A percentile compares a stretch with the other conserved stretches of the same genome.
Evolutionary conservation across 208 protist species (phyloP).

Genomic region (Trypanosoma avium): DNA sequence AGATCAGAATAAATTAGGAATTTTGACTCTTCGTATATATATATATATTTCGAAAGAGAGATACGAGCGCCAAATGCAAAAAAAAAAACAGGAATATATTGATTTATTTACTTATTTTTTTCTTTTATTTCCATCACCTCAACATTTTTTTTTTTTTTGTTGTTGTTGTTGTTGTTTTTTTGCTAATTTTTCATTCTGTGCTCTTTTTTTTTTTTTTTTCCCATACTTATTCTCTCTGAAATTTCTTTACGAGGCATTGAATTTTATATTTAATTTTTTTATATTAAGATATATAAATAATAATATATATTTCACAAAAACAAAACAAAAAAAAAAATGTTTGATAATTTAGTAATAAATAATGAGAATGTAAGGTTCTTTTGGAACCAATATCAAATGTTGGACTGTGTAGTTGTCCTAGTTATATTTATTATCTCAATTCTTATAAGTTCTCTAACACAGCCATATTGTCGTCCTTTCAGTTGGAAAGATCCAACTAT

Average conservation of each 20-base stretch:
- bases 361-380: neutral
- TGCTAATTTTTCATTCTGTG: too few species aligned
- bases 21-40: too few species aligned
- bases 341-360: neutral
- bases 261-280: neutral
- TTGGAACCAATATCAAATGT: constrained; percentile 44
- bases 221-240: neutral
- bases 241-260: neutral
- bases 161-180: neutral
- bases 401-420: constrained; percentile 44
- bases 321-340: neutral
- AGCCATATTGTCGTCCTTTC: constrained; percentile 62
- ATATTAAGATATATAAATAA: neutral
- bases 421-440: constrained; percentile 22
- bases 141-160: neutral
- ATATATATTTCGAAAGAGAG: too few species aligned
- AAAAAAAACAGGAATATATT: too few species aligned
- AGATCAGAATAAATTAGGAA: too few species aligned
- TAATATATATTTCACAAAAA: neutral
- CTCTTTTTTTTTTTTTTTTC: constrained; percentile 1
- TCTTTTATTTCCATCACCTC: neutral
- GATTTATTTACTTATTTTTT: too few species aligned
- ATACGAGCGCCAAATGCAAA: too few species aligned
- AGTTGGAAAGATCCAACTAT: constrained; percentile 75
- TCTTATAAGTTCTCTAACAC: neutral